phyloP scores from a whole-genome alignment of 2,329 filamentous ascomycete genomes.

The Colletotrichum horii region DNA sequence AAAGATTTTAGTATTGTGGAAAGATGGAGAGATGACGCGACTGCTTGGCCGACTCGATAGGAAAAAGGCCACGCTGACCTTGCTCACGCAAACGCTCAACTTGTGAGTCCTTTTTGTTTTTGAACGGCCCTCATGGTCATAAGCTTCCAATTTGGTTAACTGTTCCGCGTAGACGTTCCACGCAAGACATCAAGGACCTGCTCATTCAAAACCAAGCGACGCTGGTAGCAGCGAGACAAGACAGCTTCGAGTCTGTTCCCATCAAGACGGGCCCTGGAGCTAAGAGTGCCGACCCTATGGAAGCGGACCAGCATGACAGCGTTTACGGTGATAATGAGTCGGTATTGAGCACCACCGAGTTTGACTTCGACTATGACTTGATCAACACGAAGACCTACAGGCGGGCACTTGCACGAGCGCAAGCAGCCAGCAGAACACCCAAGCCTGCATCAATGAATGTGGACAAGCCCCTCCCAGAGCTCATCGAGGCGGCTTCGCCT shows the following conservation, averaged over 20 bases:
- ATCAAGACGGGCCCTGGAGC: not conserved
- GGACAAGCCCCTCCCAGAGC: not conserved
- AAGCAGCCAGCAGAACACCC: not conserved
- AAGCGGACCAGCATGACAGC: not conserved
- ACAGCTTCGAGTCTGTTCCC: not conserved
- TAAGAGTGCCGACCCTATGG: not conserved
- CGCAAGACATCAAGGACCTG: slow-evolving; percentile 12
- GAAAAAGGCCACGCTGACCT: slow-evolving; percentile 13
- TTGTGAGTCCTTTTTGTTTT: not conserved
- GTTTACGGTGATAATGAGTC: slow-evolving; percentile 1
- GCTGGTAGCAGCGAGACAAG: not conserved
- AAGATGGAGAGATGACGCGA: slow-evolving; percentile 12
- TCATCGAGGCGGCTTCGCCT: not conserved
- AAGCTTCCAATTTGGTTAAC: not conserved
- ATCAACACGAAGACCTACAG: slow-evolving; percentile 15
- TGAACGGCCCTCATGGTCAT: not conserved
- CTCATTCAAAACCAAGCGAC: not conserved
- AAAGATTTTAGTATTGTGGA: slow-evolving; percentile 4
- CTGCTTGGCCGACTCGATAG: slow-evolving; percentile 3
- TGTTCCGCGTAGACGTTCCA: not conserved
- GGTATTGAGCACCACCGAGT: slow-evolving; percentile 16
- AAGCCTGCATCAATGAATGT: not conserved
- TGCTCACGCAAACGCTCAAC: slow-evolving; percentile 15
- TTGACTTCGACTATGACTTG: slow-evolving; percentile 15
- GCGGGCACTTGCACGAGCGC: not conserved